Evolutionary conservation across 2,329 filamentous ascomycete species (phyloP).

Genomic region (Xylariaceae sp.): DNA sequence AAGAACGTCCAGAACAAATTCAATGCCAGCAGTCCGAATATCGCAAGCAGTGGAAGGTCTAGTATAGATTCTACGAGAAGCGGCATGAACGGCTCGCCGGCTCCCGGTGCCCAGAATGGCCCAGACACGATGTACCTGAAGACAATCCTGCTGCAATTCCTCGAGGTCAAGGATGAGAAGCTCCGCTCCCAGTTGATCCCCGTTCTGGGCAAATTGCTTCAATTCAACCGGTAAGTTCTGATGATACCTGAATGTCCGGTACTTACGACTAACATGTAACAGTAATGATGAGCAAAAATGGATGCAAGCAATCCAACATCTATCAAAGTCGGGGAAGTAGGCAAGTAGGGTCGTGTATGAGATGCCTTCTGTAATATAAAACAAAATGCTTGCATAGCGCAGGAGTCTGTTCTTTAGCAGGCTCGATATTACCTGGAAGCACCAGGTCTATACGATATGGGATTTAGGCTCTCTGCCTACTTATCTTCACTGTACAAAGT

Average conservation of each 20-base stretch:
- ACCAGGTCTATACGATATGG: constrained; percentile 1
- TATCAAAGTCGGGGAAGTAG: constrained; percentile 21
- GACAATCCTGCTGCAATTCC: constrained; percentile 75
- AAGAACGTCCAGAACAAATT: constrained; percentile 49
- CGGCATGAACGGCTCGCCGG: constrained; percentile 29
- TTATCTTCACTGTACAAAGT: no score
- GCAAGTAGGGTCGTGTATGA: constrained; percentile 1
- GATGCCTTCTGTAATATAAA: no score
- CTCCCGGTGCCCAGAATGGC: constrained; percentile 11
- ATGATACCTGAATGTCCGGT: background rate
- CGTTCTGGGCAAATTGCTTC: constrained; percentile 69
- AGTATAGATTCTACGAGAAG: constrained; percentile 45
- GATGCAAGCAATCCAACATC: constrained; percentile 66
- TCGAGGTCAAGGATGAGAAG: constrained; percentile 76
- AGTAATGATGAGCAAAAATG: constrained; percentile 78
- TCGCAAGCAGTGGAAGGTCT: constrained; percentile 34
- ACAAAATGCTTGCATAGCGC: constrained; percentile 16
- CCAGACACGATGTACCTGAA: constrained; percentile 65
- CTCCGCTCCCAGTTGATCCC: constrained; percentile 72
- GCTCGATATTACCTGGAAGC: constrained; percentile 2
- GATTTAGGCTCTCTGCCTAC: constrained; percentile 5
- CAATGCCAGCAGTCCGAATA: constrained; percentile 17
- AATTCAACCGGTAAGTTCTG: constrained; percentile 65
- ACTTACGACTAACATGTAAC: constrained; percentile 14
- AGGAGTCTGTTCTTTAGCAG: constrained; percentile 5